Evolutionary conservation across 2,329 filamentous ascomycete species (phyloP), one percentile per base, ranked within the genome.

Genomic region (Exophiala viscosa): DNA sequence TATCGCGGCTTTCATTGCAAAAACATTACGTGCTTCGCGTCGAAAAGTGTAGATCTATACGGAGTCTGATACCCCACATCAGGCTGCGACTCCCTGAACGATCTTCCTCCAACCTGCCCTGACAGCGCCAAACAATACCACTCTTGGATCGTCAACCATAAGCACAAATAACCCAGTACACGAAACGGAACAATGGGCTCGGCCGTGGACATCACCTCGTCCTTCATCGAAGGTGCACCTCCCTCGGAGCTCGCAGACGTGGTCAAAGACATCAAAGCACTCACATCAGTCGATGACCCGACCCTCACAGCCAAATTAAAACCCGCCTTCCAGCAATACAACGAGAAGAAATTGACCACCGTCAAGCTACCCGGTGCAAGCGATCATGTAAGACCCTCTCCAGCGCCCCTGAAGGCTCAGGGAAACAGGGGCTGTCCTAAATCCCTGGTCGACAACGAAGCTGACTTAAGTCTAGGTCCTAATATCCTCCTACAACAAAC

Each of bases 241-340:
- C 93, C 93, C 17, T 93, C 93, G 77, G 93, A 99, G 90, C 86
- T 96, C 63, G 80, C 83, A 71, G 90, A 96, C 76, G 89, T 96
- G 61, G 83, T 44, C 54, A 57, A 70, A 95, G 93, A 96, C 69
- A 95, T 99, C 77, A 95, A 96, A 72, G 79, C 84, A 45, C 79
- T 99, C 39, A 90, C 90, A 14, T 76, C 82, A 57, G 83, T 87
- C 62, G 83, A 84, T 15, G 59, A 64, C 38, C 81, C 84, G 34
- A 75, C 79, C 50, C 76, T 93, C 57, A 74, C 91, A 50, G 75
- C 83, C 55, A 84, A 87, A 59, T 85, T 96, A 48, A 81, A 79
- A 5, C 88, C 90, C 0, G 90, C 93, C 0, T 95, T 96, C 69
- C 79, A 91, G 73, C 90, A 87, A 72, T 97, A 99, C 80, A 96